Evolutionary conservation across 495 filamentous ascomycete species (phyloP), one percentile per base, ranked within the genome.

Genomic region (Penicillium simplicissimum): DNA sequence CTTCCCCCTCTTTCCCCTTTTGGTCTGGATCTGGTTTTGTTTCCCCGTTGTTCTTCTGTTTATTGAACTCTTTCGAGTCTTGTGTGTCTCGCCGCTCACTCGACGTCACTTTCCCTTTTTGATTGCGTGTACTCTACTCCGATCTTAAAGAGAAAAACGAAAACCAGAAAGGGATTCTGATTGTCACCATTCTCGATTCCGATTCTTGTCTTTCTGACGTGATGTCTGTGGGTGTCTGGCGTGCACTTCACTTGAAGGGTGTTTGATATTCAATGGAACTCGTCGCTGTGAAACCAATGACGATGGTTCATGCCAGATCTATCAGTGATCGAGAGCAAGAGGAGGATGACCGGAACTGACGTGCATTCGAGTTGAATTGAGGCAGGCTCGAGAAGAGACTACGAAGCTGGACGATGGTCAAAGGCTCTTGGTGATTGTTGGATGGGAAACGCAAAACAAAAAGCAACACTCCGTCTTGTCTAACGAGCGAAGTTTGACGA

Each of bases 121-220:
- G 67, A 69, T 73, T 74, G 65, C 72, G 73, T 80, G 78, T 80
- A 80, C 71, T 79, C 67, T 80, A 80, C 73, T 72, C 51, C 75
- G 72, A 73, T 75, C 74, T 74, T 69, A 76, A 73, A 74, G 66
- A 59, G 64, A 42, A 10, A 45, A 43, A 59, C n/a, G 42, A 45
- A 60, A 69, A 52, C 56, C 49, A 59, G 42, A 72, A 72, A 68
- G 72, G 72, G 71, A 74, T 65, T 75, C 69, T 62, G 66, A 71
- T 38, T 63, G 64, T 64, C 58, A 45, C 42, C 8, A 42, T 42
- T 45, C n/a, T 43, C 23, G 45, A 49, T 33, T 52, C 37, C 49
- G 21, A 31, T 14, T 58, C 42, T 31, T 28, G 40, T 33, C 19
- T 47, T 57, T 31, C n/a, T 53, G 47, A 40, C 47, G 57, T 43